These are phyloP conservation scores for Ophiostoma himal-ulmi DNA, from an alignment of 2,329 filamentous ascomycete species.

Conservation along the genomic window DNA sequence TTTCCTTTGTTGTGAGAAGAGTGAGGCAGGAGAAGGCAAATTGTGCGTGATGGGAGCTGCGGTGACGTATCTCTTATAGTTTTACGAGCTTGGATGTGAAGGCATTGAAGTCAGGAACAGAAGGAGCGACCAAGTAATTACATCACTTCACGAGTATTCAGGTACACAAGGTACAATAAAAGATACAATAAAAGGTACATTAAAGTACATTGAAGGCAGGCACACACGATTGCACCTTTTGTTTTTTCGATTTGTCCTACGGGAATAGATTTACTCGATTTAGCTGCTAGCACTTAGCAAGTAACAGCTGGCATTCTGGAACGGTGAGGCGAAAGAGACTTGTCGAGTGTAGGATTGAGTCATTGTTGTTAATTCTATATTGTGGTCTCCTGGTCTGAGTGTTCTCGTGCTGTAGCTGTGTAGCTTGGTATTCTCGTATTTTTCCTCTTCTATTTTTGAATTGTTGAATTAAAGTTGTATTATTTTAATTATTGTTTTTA, in stretches of 20 bases:
- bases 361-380: background rate
- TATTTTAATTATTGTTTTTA: background rate
- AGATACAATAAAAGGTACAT: background rate
- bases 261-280: background rate
- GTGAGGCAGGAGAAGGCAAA: background rate
- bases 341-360: background rate
- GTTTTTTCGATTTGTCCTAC: background rate
- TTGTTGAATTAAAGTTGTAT: background rate
- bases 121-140: slow-evolving; percentile 13
- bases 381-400: background rate
- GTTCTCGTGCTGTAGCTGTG: background rate
- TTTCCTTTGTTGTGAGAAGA: background rate
- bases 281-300: background rate
- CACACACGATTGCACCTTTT: background rate
- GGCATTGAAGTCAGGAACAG: slow-evolving; percentile 16
- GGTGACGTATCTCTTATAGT: slow-evolving; percentile 21
- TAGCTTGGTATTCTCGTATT: slow-evolving; percentile 3
- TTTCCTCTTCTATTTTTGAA: background rate
- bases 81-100: slow-evolving; percentile 4
- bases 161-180: background rate
- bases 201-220: background rate
- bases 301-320: background rate
- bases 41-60: slow-evolving; percentile 13
- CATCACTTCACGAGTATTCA: slow-evolving; percentile 5
- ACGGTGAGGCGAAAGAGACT: background rate